A percentile compares a stretch with the other conserved stretches of the same genome.
Evolutionary conservation across 371 early-diverging fungal species (phyloP).

Genomic region (Lichtheimia ramosa): DNA sequence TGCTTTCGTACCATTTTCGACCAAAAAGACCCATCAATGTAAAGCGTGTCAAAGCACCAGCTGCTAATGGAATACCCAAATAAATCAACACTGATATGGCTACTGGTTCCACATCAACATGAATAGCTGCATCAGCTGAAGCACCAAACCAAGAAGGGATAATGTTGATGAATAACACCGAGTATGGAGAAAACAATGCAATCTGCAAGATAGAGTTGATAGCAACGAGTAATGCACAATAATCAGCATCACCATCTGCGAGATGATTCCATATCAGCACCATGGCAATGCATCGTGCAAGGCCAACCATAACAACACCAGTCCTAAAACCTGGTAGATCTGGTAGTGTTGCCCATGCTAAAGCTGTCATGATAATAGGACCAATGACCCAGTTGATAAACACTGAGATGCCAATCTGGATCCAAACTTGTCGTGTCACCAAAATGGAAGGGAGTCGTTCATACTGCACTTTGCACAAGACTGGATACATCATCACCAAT

Average conservation of each 20-base stretch:
- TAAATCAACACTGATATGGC: constrained; percentile 64
- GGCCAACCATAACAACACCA: constrained; percentile 76
- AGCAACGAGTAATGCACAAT: constrained; percentile 70
- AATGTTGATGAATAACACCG: constrained; percentile 57
- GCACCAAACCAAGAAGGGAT: constrained; percentile 51
- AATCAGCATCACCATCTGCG: constrained; percentile 65
- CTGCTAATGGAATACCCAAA: constrained; percentile 70
- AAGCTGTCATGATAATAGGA: constrained; percentile 68
- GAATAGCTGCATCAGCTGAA: constrained; percentile 28
- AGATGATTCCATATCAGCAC: constrained; percentile 78
- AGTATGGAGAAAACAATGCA: constrained; percentile 62
- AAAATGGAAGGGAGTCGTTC: constrained; percentile 48
- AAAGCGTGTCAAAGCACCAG: constrained; percentile 60
- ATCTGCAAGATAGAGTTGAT: constrained; percentile 74
- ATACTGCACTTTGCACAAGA: constrained; percentile 69
- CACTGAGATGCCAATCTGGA: constrained; percentile 56
- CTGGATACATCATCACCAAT: constrained; percentile 75
- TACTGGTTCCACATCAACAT: constrained; percentile 59
- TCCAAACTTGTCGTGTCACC: constrained; percentile 33
- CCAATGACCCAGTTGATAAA: constrained; percentile 70
- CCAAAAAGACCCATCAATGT: constrained; percentile 31
- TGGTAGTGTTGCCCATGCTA: constrained; percentile 74
- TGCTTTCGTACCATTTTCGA: constrained; percentile 54
- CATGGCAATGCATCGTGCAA: constrained; percentile 80
- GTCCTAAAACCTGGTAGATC: constrained; percentile 70